These are phyloP conservation scores for Basipetospora chlamydospora DNA, from an alignment of 2,329 filamentous ascomycete species.

Conservation along the genomic window DNA sequence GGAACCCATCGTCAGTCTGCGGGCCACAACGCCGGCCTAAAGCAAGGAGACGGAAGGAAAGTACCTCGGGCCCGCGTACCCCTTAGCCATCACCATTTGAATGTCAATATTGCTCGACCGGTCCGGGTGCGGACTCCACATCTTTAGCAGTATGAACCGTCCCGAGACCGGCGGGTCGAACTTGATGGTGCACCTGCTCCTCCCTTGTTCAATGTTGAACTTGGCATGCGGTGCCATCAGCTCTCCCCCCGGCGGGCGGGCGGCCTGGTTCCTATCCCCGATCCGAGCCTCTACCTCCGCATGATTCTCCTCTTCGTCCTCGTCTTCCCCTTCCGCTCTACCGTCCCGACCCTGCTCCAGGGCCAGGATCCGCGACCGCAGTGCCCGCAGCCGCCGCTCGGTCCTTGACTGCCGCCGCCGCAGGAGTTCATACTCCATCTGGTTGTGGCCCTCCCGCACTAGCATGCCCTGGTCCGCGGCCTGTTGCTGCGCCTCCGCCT, in stretches of 20 bases:
- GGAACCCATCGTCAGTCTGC: too few species aligned
- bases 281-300: too few species aligned
- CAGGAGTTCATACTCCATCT: too few species aligned
- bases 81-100: conserved; percentile 68
- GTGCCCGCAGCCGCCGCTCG: too few species aligned
- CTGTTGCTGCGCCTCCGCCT: conserved; percentile 7
- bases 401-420: conserved; percentile 20
- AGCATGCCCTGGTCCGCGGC: conserved; percentile 5
- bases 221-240: conserved; percentile 60
- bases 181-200: conserved; percentile 72
- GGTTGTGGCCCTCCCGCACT: too few species aligned
- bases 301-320: too few species aligned
- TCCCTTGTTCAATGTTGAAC: conserved; percentile 72
- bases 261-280: too few species aligned
- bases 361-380: too few species aligned
- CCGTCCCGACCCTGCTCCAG: too few species aligned
- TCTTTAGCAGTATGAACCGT: conserved; percentile 73
- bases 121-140: conserved; percentile 66
- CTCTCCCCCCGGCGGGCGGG: conserved; percentile 40
- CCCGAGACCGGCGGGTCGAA: conserved; percentile 75
- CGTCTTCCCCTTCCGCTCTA: too few species aligned
- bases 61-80: conserved; percentile 73
- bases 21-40: too few species aligned
- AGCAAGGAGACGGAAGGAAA: conserved; percentile 56
- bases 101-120: conserved; percentile 68